Base-by-base conservation (phyloP, 2,329 filamentous ascomycete species). In the Rhytidhysteron rufulum region DNA sequence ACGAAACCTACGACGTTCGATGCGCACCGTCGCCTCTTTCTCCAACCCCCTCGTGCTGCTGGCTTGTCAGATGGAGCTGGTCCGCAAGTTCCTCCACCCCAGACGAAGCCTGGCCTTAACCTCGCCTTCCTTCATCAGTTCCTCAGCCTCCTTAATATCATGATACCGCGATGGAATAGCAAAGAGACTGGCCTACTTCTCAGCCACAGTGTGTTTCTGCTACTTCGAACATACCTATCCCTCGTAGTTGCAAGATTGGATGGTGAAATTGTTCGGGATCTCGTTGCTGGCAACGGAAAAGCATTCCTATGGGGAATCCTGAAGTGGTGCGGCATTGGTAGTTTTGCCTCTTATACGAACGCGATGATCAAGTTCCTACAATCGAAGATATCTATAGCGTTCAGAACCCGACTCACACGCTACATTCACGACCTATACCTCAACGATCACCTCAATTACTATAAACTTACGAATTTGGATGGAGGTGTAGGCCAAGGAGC, bases 301-400 rank as follows among this genome's bases (percentile, higher is more conserved):
- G 78, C 81, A 0, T 98, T 98, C 62, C 71, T 93, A 7, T 86
- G 84, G 81, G 93, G 93, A 5, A 85, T 98, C 34, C 64, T 84
- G 35, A 96, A 97, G 74, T 98, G 93, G 93, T 89, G 90, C 50
- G 89, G 91, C 3, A 83, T 98, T 25, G 93, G 93, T 31, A 88
- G 86, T 2, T 83, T 97, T 48, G 91, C 90, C 7, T 95, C 91
- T 0, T 98, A 98, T 60, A 96, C 91, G 37, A 98, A 98, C 65
- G 89, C 91, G 40, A 96, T 94, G 86, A 98, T 98, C 74, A 97
- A 97, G 67, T 98, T 87, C 68, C 77, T 98, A 47, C 91, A 98
- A 67, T 91, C 88, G 37, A 98, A 98, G 71, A 89, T 98, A 39
- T 95, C 91, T 5, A 98, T 98, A 51, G 91, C 94, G 24, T 98